Percentiles rank a stretch among this genome's conserved stretches.
phyloP scores from a whole-genome alignment of 2,329 filamentous ascomycete species.

The Aspergillus ochraceus region DNA sequence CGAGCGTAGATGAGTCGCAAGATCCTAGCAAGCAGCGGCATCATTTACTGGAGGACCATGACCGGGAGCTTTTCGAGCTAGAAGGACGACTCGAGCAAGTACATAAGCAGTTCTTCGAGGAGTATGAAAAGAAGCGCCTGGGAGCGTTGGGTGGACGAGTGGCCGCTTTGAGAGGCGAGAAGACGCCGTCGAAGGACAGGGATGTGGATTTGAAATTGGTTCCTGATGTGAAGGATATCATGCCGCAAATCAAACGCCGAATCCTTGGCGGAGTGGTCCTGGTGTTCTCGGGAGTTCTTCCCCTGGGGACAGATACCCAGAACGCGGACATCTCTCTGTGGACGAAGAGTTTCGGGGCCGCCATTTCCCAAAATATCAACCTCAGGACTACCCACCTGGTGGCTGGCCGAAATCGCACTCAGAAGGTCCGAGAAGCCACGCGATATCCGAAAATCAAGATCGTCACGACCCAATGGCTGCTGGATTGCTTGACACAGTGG shows the following conservation, averaged over 20 bases:
- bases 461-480: conserved; percentile 87
- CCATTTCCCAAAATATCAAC: conserved; percentile 48
- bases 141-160: conserved; percentile 48
- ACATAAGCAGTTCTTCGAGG: conserved; percentile 77
- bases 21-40: conserved; percentile 56
- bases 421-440: conserved; percentile 86
- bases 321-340: conserved; percentile 85
- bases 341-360: conserved; percentile 80
- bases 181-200: conserved; percentile 40
- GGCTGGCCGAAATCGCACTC: conserved; percentile 68
- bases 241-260: conserved; percentile 74
- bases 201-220: conserved; percentile 60
- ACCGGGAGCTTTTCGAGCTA: conserved; percentile 75
- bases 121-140: conserved; percentile 64
- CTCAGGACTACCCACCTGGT: conserved; percentile 52
- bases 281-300: conserved; percentile 88
- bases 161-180: conserved; percentile 53
- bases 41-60: conserved; percentile 82
- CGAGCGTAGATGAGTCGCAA: conserved; percentile 42
- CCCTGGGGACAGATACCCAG: conserved; percentile 74
- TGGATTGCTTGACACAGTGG: conserved; percentile 84
- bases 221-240: conserved; percentile 82
- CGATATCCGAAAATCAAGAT: conserved; percentile 81
- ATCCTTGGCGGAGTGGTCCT: conserved; percentile 75
- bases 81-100: conserved; percentile 73